Percentiles rank a stretch among this genome's conserved stretches.
These are phyloP conservation scores for Lindgomyces ingoldianus DNA, from an alignment of 495 filamentous ascomycete species.

Conservation along the genomic window DNA sequence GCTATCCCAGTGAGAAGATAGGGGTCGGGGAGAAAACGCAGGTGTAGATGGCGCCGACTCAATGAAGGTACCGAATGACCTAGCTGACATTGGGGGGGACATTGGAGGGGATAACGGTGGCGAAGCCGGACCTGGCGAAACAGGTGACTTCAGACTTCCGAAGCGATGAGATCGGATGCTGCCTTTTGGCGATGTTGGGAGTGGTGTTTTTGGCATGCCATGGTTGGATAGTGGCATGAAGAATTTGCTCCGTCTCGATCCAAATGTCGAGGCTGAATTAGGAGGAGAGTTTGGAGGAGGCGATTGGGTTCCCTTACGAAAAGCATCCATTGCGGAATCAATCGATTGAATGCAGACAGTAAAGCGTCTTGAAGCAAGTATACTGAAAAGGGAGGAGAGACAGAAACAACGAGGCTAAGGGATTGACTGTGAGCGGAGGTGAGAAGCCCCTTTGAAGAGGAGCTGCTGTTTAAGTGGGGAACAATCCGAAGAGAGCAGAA, in stretches of 20 bases:
- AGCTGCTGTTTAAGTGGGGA: not conserved
- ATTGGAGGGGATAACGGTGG: slow-evolving; percentile 4
- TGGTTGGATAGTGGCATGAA: slow-evolving; percentile 27
- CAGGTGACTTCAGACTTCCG: not conserved
- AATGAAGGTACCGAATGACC: slow-evolving; percentile 32
- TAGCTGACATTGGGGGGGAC: slow-evolving; percentile 33
- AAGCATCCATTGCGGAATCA: not conserved
- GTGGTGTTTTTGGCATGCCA: slow-evolving; percentile 31
- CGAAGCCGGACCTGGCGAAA: not conserved
- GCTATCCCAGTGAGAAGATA: slow-evolving; percentile 16
- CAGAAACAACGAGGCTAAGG: not conserved
- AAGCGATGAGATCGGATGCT: slow-evolving; percentile 31
- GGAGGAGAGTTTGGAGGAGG: slow-evolving; percentile 10
- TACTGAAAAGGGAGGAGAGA: not conserved
- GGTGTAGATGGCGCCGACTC: slow-evolving; percentile 32
- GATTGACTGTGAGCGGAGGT: not conserved
- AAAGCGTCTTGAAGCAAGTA: too few relatives aligned
- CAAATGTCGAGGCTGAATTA: not conserved
- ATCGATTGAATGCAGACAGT: not conserved
- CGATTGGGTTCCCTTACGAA: not conserved
- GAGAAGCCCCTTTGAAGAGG: not conserved
- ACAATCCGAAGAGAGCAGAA: not conserved
- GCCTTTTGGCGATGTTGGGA: slow-evolving; percentile 18
- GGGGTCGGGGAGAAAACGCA: slow-evolving; percentile 20
- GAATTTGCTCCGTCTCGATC: slow-evolving; percentile 11